phyloP scores from a whole-genome alignment of 768 basidiomycete genomes.

The Mycena crocata region DNA sequence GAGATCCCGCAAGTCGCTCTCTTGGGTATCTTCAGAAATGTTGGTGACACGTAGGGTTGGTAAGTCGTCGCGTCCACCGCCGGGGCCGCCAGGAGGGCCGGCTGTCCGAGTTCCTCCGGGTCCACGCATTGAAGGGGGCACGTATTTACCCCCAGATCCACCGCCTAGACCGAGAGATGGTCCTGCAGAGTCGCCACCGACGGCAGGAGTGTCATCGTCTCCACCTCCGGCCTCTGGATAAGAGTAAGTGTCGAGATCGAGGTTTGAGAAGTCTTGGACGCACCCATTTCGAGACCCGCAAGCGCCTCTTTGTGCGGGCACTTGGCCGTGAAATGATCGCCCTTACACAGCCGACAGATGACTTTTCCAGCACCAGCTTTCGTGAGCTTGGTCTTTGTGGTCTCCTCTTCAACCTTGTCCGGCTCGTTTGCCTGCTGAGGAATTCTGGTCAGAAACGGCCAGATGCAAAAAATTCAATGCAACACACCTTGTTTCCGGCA shows the following conservation, averaged over 20 bases:
- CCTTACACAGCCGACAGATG: constrained; percentile 93
- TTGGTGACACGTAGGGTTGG: constrained; percentile 98
- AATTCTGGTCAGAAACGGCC: neutral
- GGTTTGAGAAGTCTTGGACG: constrained; percentile 29
- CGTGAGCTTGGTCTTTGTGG: constrained; percentile 72
- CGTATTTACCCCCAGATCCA: constrained; percentile 82
- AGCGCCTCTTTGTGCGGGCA: constrained; percentile 98
- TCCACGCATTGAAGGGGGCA: constrained; percentile 71
- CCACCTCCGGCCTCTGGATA: constrained; percentile 45
- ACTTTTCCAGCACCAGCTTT: constrained; percentile 90
- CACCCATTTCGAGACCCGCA: constrained; percentile 77
- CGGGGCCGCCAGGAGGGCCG: constrained; percentile 50
- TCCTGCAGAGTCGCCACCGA: constrained; percentile 48
- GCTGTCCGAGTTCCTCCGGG: constrained; percentile 13
- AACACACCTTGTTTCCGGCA: constrained; percentile 69
- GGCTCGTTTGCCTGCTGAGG: constrained; percentile 65
- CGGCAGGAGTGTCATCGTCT: constrained; percentile 50
- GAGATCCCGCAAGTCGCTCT: constrained; percentile 92
- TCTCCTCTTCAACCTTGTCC: constrained; percentile 74
- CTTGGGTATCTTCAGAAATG: constrained; percentile 94
- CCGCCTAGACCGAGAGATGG: constrained; percentile 50
- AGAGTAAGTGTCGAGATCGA: neutral
- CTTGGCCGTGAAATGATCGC: constrained; percentile 97
- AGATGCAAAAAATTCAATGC: neutral
- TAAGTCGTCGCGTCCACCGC: constrained; percentile 84